These are phyloP conservation scores for Cladosporium cucumerinum DNA, from an alignment of 2,329 filamentous ascomycete genomes.

Conservation along the genomic window DNA sequence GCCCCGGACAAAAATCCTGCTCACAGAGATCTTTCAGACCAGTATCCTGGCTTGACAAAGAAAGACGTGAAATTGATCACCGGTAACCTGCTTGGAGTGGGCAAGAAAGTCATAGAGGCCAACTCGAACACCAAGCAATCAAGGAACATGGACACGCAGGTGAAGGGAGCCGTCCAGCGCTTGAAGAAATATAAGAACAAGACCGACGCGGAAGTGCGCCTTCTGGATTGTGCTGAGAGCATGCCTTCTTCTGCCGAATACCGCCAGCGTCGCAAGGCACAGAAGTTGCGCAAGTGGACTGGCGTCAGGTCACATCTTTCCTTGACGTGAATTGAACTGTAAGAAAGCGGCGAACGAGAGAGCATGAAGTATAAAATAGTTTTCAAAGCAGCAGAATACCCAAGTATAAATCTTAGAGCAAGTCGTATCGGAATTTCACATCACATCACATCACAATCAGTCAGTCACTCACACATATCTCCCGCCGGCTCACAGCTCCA, in stretches of 20 bases:
- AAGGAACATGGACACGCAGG: background rate
- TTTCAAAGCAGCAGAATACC: slow-evolving; percentile 8
- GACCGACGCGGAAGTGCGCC: background rate
- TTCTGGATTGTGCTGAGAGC: background rate
- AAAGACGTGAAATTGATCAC: background rate
- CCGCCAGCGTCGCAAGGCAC: too few species aligned
- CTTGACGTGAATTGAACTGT: background rate
- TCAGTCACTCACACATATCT: background rate
- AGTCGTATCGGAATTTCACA: background rate
- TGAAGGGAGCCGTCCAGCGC: background rate
- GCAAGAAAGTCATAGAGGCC: background rate
- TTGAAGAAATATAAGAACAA: background rate
- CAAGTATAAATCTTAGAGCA: slow-evolving; percentile 6
- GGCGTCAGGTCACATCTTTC: background rate
- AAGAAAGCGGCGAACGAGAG: background rate
- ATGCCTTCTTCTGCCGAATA: too few species aligned
- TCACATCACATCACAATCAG: background rate
- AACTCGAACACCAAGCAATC: background rate
- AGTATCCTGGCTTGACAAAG: background rate
- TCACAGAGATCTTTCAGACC: too few species aligned
- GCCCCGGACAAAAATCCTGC: background rate
- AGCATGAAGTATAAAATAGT: background rate
- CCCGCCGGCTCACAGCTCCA: background rate
- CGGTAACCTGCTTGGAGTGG: background rate
- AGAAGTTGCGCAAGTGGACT: background rate